Conservation (phyloP, 768 basidiomycete genomes). For the Hypholoma fasciculare region DNA sequence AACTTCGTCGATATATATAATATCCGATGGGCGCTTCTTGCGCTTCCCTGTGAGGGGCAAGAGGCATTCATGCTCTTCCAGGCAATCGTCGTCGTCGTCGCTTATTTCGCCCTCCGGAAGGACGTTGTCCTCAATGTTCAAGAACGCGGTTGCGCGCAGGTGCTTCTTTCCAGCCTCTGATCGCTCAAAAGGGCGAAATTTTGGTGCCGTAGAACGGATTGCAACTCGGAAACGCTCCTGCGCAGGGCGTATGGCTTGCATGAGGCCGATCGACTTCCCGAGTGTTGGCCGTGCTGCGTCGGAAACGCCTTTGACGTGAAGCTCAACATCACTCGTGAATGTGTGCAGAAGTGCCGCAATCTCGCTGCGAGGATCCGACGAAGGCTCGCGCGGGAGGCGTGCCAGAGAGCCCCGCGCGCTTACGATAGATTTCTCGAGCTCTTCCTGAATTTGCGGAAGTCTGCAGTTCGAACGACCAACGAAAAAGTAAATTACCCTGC, state of each 20-base stretch:
- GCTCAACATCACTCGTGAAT: slow-evolving; percentile 46
- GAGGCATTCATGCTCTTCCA: not conserved
- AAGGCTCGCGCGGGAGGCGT: slow-evolving; percentile 50
- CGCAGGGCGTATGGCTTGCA: slow-evolving; percentile 54
- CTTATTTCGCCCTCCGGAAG: slow-evolving; percentile 21
- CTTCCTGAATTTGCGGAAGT: slow-evolving; percentile 61
- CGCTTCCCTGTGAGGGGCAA: not conserved
- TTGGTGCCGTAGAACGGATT: slow-evolving; percentile 55
- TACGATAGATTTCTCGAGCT: slow-evolving; percentile 47
- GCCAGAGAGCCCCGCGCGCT: slow-evolving; percentile 32
- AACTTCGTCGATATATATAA: slow-evolving; percentile 56
- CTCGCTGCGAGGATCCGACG: slow-evolving; percentile 57
- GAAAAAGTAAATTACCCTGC: not conserved
- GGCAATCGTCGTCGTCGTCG: slow-evolving; percentile 5
- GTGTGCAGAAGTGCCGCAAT: slow-evolving; percentile 45
- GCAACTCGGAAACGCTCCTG: slow-evolving; percentile 46
- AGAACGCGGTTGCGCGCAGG: slow-evolving; percentile 18
- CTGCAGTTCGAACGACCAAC: slow-evolving; percentile 32
- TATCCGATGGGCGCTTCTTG: not conserved
- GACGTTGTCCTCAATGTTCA: slow-evolving; percentile 18
- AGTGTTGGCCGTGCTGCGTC: slow-evolving; percentile 25
- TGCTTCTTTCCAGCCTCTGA: slow-evolving; percentile 8
- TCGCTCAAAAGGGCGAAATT: slow-evolving; percentile 52
- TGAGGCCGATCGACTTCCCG: slow-evolving; percentile 33
- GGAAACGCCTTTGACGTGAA: slow-evolving; percentile 53